Evolutionary conservation across 495 filamentous ascomycete species (phyloP).

Genomic region (Bathelium albidoporum): DNA sequence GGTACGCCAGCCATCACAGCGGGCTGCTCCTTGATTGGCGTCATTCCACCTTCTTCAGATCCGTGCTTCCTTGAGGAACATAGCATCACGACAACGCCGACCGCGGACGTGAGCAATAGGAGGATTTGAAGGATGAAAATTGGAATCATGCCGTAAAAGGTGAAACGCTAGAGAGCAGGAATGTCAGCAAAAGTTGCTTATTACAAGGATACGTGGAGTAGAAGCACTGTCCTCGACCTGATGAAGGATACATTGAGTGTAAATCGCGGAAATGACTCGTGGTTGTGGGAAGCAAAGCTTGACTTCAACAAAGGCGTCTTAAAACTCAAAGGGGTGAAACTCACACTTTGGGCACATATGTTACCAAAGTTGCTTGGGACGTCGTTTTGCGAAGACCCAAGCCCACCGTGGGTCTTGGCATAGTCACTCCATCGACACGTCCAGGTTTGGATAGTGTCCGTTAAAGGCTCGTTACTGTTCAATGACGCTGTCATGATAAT

Average conservation of each 20-base stretch:
- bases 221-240: neutral
- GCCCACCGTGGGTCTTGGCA: constrained; percentile 1
- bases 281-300: neutral
- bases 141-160: constrained; percentile 19
- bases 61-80: neutral
- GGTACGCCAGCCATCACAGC: neutral
- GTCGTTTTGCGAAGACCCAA: neutral
- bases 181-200: neutral
- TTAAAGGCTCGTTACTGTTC: constrained; percentile 23
- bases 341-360: constrained; percentile 17
- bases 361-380: constrained; percentile 10
- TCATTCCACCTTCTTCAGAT: neutral
- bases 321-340: neutral
- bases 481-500: constrained; percentile 27
- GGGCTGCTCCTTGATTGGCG: neutral
- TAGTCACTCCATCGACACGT: constrained; percentile 20
- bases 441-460: constrained; percentile 27
- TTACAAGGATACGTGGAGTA: neutral
- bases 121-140: constrained; percentile 18
- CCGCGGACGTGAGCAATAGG: constrained; percentile 2
- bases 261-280: neutral
- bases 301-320: neutral
- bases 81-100: neutral
- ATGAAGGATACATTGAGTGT: neutral
- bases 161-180: constrained; percentile 14